Evolutionary conservation across 441 rosid species (phyloP), one percentile per base, ranked within the genome.

Genomic region (Syzygium syzygioides): DNA sequence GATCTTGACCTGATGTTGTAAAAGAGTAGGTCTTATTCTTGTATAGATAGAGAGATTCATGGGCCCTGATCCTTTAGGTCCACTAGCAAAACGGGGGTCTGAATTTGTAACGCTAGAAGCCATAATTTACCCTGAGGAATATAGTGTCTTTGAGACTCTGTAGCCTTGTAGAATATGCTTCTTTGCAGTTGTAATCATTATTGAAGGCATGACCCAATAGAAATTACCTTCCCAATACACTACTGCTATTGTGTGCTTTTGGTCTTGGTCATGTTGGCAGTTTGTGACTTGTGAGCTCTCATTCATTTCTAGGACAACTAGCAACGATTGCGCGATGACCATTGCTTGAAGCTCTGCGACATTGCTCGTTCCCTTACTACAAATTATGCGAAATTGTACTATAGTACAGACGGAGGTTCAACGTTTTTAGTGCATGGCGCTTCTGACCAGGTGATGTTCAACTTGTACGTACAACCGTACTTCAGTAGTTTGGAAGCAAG

Each of bases 11-110:
- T 71, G 88, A 92, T 89, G 80, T 87, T 88, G 89, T 87, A 87
- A 86, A 88, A 88, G 85, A 76, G 87, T 90, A 90, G 91, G 89
- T 71, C 80, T n/a, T 86, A 89, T 89, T 92, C 79, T 89, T 94
- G 96, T 94, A 94, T 91, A 71, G 80, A 71, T 71, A 71, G 80
- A 37, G 80, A 93, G 93, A 89, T 91, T 89, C 90, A 87, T 90
- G 90, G 88, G 90, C 85, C 89, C 91, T 88, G 89, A 89, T 87
- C 91, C 56, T 71, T 86, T 94, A 91, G 94, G 87, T 87, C 86
- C 88, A 86, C n/a, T 84, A 54, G 87, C 86, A 55, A 79, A 87
- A 85, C 88, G 53, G 86, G 87, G 89, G 66, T 91, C 90, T 71
- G 80, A 71, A 88, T 88, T 89, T 87, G 92, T 91, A 60, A 87